phyloP scores from a whole-genome alignment of 2,329 filamentous ascomycete genomes.

The Boeremia exigua region DNA sequence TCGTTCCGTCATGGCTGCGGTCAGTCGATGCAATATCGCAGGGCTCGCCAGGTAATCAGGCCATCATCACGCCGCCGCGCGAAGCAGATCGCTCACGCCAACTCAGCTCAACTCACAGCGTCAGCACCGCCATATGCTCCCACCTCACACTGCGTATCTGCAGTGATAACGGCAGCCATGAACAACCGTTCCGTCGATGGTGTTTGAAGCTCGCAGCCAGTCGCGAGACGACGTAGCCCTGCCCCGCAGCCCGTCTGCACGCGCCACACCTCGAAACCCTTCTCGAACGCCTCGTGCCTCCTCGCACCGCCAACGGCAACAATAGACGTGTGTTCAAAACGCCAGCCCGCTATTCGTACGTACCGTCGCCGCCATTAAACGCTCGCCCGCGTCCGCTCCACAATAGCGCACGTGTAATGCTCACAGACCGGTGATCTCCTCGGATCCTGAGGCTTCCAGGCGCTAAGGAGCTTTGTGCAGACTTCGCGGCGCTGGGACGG shows the following conservation, averaged over 20 bases:
- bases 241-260: not conserved
- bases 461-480: slow-evolving; percentile 9
- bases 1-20: not conserved
- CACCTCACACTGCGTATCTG: no score
- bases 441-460: slow-evolving; percentile 14
- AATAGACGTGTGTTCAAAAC: not conserved
- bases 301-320: not conserved
- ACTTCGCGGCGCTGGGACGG: not conserved
- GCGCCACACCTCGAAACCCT: not conserved
- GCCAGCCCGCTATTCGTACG: not conserved
- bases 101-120: no score
- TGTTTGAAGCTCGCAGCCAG: not conserved
- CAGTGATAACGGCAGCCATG: no score
- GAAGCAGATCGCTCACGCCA: not conserved
- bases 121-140: no score
- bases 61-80: slow-evolving; percentile 13
- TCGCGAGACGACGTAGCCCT: no score
- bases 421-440: slow-evolving; percentile 1
- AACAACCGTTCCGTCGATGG: not conserved
- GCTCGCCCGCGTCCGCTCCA: not conserved
- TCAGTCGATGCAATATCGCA: slow-evolving; percentile 11
- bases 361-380: no score
- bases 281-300: slow-evolving; percentile 8
- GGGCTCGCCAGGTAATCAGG: slow-evolving; percentile 14
- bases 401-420: slow-evolving; percentile 1